These are phyloP conservation scores for Allium cepa DNA, from an alignment of 106 monocot species.

Conservation along the genomic window DNA sequence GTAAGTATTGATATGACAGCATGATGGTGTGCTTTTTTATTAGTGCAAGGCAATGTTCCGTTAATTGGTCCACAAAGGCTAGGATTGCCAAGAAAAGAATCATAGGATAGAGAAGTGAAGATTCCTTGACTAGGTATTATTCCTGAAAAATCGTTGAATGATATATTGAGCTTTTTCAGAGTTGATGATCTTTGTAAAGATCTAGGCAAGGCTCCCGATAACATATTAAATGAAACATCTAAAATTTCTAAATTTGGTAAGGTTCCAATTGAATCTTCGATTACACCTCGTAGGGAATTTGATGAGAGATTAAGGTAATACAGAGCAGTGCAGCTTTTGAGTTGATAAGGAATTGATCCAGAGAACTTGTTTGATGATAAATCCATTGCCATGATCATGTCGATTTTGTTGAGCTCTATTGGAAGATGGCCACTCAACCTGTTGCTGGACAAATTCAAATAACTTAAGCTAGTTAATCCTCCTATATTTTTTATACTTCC, in stretches of 20 bases:
- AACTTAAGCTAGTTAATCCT: slow-evolving; percentile 41
- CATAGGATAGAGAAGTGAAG: slow-evolving; percentile 20
- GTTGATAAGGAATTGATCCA: slow-evolving; percentile 60
- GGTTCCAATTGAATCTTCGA: slow-evolving; percentile 43
- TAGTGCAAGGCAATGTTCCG: slow-evolving; percentile 24
- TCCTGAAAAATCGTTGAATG: slow-evolving; percentile 73
- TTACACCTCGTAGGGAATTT: slow-evolving; percentile 37
- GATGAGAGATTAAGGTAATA: slow-evolving; percentile 77
- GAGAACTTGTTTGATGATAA: slow-evolving; percentile 65
- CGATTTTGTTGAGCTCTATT: slow-evolving; percentile 63
- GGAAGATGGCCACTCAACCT: slow-evolving; percentile 50
- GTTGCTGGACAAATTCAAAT: slow-evolving; percentile 76
- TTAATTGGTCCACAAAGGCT: slow-evolving; percentile 34
- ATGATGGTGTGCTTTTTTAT: slow-evolving; percentile 3
- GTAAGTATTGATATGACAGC: slow-evolving; percentile 12
- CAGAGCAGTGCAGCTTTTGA: slow-evolving; percentile 65
- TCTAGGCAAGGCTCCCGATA: slow-evolving; percentile 42
- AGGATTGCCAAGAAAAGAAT: slow-evolving; percentile 45
- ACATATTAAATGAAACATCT: slow-evolving; percentile 52
- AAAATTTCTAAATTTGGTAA: slow-evolving; percentile 49
- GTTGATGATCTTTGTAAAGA: slow-evolving; percentile 39
- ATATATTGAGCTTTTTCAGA: slow-evolving; percentile 54
- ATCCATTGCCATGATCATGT: slow-evolving; percentile 64
- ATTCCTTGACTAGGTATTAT: slow-evolving; percentile 26
- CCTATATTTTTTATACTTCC: slow-evolving; percentile 44